These are phyloP conservation scores for Nyssa sinensis DNA, from an alignment of 148 eudicot genomes.

Conservation along the genomic window DNA sequence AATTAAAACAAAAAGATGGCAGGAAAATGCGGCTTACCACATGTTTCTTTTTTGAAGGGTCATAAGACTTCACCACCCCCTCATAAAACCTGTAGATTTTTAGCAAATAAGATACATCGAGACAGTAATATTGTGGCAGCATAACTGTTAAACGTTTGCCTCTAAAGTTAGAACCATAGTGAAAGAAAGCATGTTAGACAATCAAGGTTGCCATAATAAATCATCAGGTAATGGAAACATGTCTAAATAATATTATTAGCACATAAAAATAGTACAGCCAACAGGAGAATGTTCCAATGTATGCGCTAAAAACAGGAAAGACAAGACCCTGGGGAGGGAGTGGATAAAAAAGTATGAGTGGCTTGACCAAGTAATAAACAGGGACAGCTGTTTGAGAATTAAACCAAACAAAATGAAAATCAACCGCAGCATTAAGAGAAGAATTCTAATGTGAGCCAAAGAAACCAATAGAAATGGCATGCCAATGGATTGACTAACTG, in stretches of 20 bases:
- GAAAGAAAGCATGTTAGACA: not conserved
- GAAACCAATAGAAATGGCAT: not conserved
- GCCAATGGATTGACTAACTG: not conserved
- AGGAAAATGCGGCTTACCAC: conserved; percentile 51
- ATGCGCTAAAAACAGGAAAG: not conserved
- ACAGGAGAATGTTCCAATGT: not conserved
- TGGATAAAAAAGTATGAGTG: not conserved
- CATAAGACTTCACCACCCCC: conserved; percentile 89
- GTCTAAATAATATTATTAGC: not conserved
- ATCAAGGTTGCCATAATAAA: not conserved
- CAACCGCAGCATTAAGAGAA: not conserved
- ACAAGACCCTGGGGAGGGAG: not conserved
- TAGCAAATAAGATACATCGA: conserved; percentile 12
- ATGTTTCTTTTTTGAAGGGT: conserved; percentile 73
- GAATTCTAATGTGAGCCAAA: not conserved
- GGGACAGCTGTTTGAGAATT: too few relatives aligned
- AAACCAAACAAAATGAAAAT: not conserved
- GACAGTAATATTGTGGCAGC: conserved; percentile 1
- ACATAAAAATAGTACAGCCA: too few relatives aligned
- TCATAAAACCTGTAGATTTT: conserved; percentile 69
- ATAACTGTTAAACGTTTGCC: not conserved
- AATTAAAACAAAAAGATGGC: not conserved
- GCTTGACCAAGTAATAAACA: too few relatives aligned
- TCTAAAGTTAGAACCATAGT: not conserved
- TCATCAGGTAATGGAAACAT: not conserved